Percentiles rank a stretch among this genome's conserved stretches.
phyloP scores from a whole-genome alignment of 345 rosid species.

The Acer yangbiense region DNA sequence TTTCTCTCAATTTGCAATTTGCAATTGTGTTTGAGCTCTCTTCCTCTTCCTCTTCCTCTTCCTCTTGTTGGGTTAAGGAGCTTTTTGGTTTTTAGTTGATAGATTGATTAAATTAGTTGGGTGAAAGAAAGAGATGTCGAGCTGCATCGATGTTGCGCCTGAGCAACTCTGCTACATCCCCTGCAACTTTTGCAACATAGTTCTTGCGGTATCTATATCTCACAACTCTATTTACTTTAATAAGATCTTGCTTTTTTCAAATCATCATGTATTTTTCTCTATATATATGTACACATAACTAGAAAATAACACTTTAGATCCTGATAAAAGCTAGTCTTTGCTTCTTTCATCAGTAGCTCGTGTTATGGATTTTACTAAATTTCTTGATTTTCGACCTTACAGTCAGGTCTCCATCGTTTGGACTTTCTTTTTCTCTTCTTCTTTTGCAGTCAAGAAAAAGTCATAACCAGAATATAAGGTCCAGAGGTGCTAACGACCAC shows the following conservation, averaged over 20 bases:
- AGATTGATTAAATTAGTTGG: conserved; percentile 9
- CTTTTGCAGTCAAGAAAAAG: conserved; percentile 54
- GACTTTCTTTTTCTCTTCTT: conserved; percentile 32
- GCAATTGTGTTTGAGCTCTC: conserved; percentile 15
- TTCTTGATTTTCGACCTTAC: conserved; percentile 27
- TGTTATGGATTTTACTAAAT: conserved; percentile 18
- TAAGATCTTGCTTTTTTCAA: conserved; percentile 33
- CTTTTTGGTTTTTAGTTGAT: background rate
- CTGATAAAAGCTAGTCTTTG: conserved; percentile 33
- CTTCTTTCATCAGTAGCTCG: conserved; percentile 29
- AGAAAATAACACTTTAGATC: conserved; percentile 32
- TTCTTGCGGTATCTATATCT: conserved; percentile 78
- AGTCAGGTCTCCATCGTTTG: conserved; percentile 60
- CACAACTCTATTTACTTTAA: conserved; percentile 26
- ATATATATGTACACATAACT: conserved; percentile 21
- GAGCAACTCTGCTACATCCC: conserved; percentile 99
- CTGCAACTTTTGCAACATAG: conserved; percentile 97
- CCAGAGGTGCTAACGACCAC: conserved; percentile 25
- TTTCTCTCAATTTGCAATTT: conserved; percentile 22
- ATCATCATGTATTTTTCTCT: background rate
- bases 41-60: background rate
- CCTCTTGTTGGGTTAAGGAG: conserved; percentile 28
- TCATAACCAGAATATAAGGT: conserved; percentile 20
- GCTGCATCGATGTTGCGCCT: conserved; percentile 42
- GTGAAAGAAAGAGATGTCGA: conserved; percentile 43